Base-by-base conservation (phyloP, 2,329 filamentous ascomycete genomes). In the Fonsecaea pugnacius region DNA sequence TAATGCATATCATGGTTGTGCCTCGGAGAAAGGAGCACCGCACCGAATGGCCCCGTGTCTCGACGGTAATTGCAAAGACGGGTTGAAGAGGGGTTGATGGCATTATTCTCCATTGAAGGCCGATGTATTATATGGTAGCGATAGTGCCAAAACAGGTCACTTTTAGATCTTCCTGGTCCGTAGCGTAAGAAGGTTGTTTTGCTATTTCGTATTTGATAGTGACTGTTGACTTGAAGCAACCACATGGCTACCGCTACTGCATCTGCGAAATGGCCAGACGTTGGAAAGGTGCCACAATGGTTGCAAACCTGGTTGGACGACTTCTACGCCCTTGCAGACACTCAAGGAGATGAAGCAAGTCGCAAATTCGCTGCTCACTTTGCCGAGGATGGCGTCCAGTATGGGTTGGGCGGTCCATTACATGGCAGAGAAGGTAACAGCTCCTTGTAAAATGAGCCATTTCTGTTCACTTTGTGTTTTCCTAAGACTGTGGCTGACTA, bases 321-420 rank as follows among this genome's bases (percentile, higher is more conserved):
- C 6, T 50, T 18, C 46, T 50, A 18, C 46, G 14, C 2, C 2
- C 46, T 50, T 8, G 46, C 46, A 50, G 46, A 50, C 12, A 50
- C 46, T 50, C 46, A 50, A 50, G 46, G 46, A n/a, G 46, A 50
- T n/a, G 46, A 50, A 50, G 46, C 46, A 14, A 50, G 46, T 50
- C 46, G 46, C 5, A 14, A 50, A 14, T 50, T 50, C 46, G 46
- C 46, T 14, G 16, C 46, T 9, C 46, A 21, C 2, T 50, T 50
- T 50, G 46, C 46, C 12, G 46, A 50, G 46, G 12, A 50, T 18
- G 46, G 46, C 46, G 46, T 50, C 46, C 46, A 50, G 24, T n/a
- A 50, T 50, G 46, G 46, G 6, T 8, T 50, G 46, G 46, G 46
- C 46, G 46, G 10, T 30, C 46, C 46, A n/a, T n/a, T 50, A 50